These are phyloP conservation scores for Neonectria faginata DNA, from an alignment of 2,329 filamentous ascomycete species.

Conservation along the genomic window DNA sequence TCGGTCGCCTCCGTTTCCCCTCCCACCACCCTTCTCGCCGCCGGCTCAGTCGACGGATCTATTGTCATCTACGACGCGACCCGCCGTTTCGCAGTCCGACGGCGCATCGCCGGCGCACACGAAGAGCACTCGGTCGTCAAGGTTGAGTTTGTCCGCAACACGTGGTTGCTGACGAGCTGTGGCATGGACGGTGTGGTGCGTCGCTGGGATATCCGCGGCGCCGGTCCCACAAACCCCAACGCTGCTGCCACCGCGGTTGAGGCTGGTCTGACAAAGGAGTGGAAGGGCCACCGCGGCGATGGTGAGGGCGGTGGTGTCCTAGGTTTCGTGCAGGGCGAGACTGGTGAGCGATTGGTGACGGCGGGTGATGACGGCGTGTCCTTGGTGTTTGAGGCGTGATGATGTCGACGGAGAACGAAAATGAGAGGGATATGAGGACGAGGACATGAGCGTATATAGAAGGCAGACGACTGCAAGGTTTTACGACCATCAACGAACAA, in stretches of 20 bases:
- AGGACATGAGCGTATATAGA: slow-evolving; percentile 31
- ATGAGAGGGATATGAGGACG: slow-evolving; percentile 22
- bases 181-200: slow-evolving; percentile 93
- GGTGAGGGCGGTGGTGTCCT: slow-evolving; percentile 90
- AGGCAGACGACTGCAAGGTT: slow-evolving; percentile 32
- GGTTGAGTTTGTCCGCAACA: slow-evolving; percentile 81
- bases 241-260: slow-evolving; percentile 56
- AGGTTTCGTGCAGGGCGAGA: slow-evolving; percentile 86
- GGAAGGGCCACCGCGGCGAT: slow-evolving; percentile 88
- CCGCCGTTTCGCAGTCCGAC: slow-evolving; percentile 86
- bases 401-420: slow-evolving; percentile 9
- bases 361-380: slow-evolving; percentile 87
- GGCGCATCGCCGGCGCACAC: slow-evolving; percentile 85
- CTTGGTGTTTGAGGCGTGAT: slow-evolving; percentile 72
- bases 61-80: slow-evolving; percentile 90
- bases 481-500: slow-evolving; percentile 41
- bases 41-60: slow-evolving; percentile 77
- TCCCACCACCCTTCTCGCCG: slow-evolving; percentile 69
- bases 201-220: slow-evolving; percentile 83
- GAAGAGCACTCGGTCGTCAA: slow-evolving; percentile 92
- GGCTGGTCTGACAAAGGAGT: slow-evolving; percentile 82
- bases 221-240: slow-evolving; percentile 47
- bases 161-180: slow-evolving; percentile 83
- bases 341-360: slow-evolving; percentile 81
- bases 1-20: slow-evolving; percentile 52